Conservation (phyloP, 2,329 filamentous ascomycete genomes). For the Microsporum canis region DNA sequence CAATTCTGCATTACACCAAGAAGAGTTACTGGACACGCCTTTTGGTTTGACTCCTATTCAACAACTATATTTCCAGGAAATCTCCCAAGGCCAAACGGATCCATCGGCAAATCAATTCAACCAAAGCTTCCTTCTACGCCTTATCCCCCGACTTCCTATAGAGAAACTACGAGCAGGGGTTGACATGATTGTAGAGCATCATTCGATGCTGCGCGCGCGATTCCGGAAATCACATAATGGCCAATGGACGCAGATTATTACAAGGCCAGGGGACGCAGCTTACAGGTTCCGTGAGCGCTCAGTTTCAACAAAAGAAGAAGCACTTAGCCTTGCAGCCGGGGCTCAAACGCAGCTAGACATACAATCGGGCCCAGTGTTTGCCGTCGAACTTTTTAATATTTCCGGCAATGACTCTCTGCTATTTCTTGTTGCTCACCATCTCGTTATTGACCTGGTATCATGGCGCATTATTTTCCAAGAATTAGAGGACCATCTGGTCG, state of each 20-base stretch:
- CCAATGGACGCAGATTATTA: constrained; percentile 14
- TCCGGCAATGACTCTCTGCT: background rate
- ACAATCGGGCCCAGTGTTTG: constrained; percentile 15
- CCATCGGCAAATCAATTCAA: constrained; percentile 16
- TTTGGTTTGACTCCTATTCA: constrained; percentile 16
- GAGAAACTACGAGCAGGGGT: constrained; percentile 15
- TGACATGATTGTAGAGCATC: constrained; percentile 9
- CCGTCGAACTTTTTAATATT: constrained; percentile 3
- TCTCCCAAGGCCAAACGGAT: constrained; percentile 4
- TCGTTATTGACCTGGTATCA: constrained; percentile 16
- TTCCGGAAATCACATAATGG: background rate
- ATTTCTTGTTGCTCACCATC: constrained; percentile 13
- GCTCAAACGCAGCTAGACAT: constrained; percentile 25
- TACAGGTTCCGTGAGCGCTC: background rate
- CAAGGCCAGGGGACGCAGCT: background rate
- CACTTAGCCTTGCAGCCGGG: constrained; percentile 13
- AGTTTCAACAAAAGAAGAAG: constrained; percentile 4
- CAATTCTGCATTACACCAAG: background rate
- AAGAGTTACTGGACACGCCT: constrained; percentile 12
- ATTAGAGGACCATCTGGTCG: constrained; percentile 18
- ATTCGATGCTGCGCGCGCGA: constrained; percentile 4
- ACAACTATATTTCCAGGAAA: constrained; percentile 12
- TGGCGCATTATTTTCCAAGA: constrained; percentile 15
- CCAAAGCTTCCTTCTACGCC: constrained; percentile 12
- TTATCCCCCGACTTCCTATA: constrained; percentile 18